These are phyloP conservation scores for Dictyostelium discoideum DNA, from an alignment of 78 protist species.

Conservation along the genomic window DNA sequence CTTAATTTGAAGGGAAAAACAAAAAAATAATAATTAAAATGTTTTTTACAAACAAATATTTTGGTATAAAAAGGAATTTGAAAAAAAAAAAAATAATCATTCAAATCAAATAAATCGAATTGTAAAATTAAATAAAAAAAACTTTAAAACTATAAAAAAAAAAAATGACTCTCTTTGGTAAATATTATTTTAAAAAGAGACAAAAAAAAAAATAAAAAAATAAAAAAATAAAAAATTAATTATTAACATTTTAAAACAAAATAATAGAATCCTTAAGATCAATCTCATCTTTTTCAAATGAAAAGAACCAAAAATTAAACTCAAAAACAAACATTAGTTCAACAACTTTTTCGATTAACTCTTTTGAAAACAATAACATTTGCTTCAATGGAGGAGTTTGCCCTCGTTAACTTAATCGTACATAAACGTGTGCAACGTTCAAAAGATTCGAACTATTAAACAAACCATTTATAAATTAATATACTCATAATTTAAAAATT, in stretches of 20 bases:
- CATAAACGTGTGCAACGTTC: no score
- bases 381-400: neutral
- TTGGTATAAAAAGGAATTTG: neutral
- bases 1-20: neutral
- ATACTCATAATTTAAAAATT: no score
- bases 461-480: no score
- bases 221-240: neutral
- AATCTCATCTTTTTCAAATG: neutral
- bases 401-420: neutral
- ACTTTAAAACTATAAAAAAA: neutral
- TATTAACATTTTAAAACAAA: neutral
- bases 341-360: neutral
- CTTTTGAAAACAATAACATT: neutral
- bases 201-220: neutral
- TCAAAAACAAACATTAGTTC: neutral
- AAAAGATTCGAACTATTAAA: no score
- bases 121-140: neutral
- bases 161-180: conserved; percentile 5
- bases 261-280: neutral
- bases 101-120: neutral
- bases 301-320: neutral
- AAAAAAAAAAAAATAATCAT: neutral
- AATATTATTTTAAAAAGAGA: neutral
- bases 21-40: neutral
- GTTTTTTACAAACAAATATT: neutral